A percentile compares a stretch with the other conserved stretches of the same genome.
phyloP scores from a whole-genome alignment of 768 basidiomycete genomes.

The Termitomyces sp. region DNA sequence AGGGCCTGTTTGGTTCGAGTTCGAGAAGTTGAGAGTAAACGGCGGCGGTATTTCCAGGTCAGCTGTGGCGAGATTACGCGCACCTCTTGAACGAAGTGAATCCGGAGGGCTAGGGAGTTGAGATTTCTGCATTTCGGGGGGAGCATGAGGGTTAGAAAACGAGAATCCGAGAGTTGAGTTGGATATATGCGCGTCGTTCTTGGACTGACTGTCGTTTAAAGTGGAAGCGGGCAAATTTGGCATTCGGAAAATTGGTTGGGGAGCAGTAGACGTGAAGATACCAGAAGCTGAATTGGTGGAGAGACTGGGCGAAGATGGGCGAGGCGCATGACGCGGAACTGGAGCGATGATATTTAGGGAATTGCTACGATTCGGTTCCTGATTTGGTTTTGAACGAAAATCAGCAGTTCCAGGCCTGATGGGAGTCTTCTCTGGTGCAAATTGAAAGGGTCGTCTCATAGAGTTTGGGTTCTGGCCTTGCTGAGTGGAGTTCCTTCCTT shows the following conservation, averaged over 20 bases:
- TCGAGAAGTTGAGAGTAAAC: conserved; percentile 16
- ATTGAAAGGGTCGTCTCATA: conserved; percentile 7
- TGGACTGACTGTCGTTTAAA: neutral
- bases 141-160: conserved; percentile 13
- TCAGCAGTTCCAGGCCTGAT: conserved; percentile 29
- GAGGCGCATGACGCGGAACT: conserved; percentile 21
- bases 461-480: conserved; percentile 2
- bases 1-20: conserved; percentile 17
- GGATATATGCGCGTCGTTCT: conserved; percentile 22
- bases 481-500: neutral
- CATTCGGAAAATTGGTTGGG: conserved; percentile 13
- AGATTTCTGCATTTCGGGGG: neutral
- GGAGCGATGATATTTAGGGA: conserved; percentile 23
- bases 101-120: conserved; percentile 20
- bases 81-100: conserved; percentile 8
- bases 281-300: conserved; percentile 17
- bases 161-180: conserved; percentile 15
- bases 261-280: conserved; percentile 20
- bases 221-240: conserved; percentile 13
- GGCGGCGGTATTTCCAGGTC: conserved; percentile 7
- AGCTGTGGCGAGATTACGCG: neutral
- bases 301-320: conserved; percentile 16
- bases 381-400: conserved; percentile 17
- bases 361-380: conserved; percentile 6
- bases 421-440: conserved; percentile 3